Percentiles rank a stretch among this genome's conserved stretches.
These are phyloP conservation scores for Scutellaria barbata DNA, from an alignment of 257 asterid species.

Conservation along the genomic window DNA sequence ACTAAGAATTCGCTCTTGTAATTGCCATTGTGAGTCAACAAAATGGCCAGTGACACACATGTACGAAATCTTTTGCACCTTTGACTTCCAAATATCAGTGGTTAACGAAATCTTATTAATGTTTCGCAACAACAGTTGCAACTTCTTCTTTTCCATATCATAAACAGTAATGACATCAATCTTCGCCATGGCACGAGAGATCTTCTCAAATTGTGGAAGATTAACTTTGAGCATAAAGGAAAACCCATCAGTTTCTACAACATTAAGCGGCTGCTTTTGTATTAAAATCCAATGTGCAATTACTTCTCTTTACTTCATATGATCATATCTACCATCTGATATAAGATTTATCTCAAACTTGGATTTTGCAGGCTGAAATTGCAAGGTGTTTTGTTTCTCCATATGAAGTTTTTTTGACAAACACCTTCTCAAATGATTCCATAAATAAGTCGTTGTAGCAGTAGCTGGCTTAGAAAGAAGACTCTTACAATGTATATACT, in stretches of 20 bases:
- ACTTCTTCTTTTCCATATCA: neutral
- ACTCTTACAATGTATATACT: too few relatives aligned
- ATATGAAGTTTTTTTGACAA: too few relatives aligned
- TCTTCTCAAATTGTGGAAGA: constrained; percentile 10
- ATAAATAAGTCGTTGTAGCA: too few relatives aligned
- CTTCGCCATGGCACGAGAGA: constrained; percentile 1
- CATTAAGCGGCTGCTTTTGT: neutral
- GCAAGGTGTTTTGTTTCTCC: too few relatives aligned
- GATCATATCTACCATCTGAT: too few relatives aligned
- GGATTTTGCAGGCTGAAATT: too few relatives aligned
- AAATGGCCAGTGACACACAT: neutral
- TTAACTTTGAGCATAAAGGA: neutral
- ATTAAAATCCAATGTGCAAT: neutral
- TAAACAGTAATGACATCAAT: neutral
- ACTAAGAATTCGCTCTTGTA: neutral
- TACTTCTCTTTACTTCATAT: too few relatives aligned
- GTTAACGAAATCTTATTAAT: neutral
- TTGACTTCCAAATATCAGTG: constrained; percentile 6
- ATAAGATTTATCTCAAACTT: too few relatives aligned
- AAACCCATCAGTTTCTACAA: neutral
- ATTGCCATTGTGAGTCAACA: neutral
- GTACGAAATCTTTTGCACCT: neutral
- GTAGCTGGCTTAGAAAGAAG: too few relatives aligned
- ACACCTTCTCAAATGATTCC: too few relatives aligned
- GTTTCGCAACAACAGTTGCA: neutral